Base-by-base conservation (phyloP, 352 stramenopile species). In the Globisporangium paroecandrum region DNA sequence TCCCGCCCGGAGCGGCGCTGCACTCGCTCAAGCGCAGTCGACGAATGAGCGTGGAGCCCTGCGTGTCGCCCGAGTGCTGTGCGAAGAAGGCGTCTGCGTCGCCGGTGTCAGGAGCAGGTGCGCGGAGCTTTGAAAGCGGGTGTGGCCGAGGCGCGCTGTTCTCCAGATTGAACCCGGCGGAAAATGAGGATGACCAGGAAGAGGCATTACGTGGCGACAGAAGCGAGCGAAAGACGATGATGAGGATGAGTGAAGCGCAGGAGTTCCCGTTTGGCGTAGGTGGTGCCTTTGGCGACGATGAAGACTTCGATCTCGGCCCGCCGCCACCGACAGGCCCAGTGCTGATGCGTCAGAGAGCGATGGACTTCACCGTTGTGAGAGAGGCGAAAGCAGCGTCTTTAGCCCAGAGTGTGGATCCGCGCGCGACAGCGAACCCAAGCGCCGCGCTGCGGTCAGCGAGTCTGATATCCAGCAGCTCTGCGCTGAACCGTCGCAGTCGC, bases 341-440 rank as follows among this genome's bases (percentile, higher is more conserved):
- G 62, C 55, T 83, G n/a, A 69, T 77, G 63, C 74, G 76, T 0
- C 76, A 83, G 69, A 68, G 78, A 55, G 76, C 76, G 32, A 74
- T 65, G 58, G 76, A 83, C 66, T 75, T 70, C 36, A 77, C 70
- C 9, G 69, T 49, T 20, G 66, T 53, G 58, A 49, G 64, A 59
- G 55, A 64, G 55, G 55, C 64, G 10, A 69, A 69, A 24, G 22
- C 38, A 13, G 55, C 25, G 55, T 32, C 55, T 51, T 51, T 69
- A 24, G 55, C 55, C 18, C 38, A 53, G 54, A 64, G 63, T 4
- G 8, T 69, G 54, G 64, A 69, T 22, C 53, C 20, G 8, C 24
- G n/a, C 4, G 41, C 34, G n/a, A 51, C 20, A 22, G 20, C 20
- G 24, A 61, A 20, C 22, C 32, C n/a, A 4, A 51, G 41, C 2